Base-by-base conservation (phyloP, 2,329 filamentous ascomycete species). In the Penicillium sp. region DNA sequence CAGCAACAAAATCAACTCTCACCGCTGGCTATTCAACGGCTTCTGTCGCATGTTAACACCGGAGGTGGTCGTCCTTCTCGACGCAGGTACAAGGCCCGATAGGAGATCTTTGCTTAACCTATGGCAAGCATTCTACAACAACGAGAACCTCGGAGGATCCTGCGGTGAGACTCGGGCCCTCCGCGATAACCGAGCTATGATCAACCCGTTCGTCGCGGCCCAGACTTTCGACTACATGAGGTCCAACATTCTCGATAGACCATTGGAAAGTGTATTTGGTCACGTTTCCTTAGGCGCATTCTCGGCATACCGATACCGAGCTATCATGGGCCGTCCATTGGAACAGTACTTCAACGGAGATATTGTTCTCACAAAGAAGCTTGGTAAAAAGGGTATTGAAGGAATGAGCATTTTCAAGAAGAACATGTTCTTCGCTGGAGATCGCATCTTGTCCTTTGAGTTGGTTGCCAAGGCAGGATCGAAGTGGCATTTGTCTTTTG, bases 331-430 rank as follows among this genome's bases (percentile, higher is more conserved):
- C 19, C 57, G 57, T 33, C 57, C 57, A 9, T 19, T 59, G 9
- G 57, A 59, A 47, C 57, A 59, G 29, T 59, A 59, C 14, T 56
- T 59, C 33, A 50, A 59, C 23, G 57, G 57, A 14, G 57, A 59
- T 49, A 39, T 50, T 46, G 56, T 50, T 14, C 57, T 59, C 9
- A 44, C 57, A 1, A 52, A 59, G 43, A 56, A 50, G 47, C 53
- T 59, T 23, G 57, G 57, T 16, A 59, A 59, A 37, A 59, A 59
- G 43, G 57, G 57, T 33, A 56, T 59, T 9, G 53, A 59, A 26
- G 57, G 57, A n/a, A 59, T 59, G 57, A 59, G 55, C 31, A 59
- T 59, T 23, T 59, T 59, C 33, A 59, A 59, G 29, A 59, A 59
- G 25, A 59, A 59, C n/a, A 59, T 59, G 57, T 59, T 59, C 47